Evolutionary conservation across 2,329 filamentous ascomycete genomes (phyloP).

Genomic region (Penicillium freii): DNA sequence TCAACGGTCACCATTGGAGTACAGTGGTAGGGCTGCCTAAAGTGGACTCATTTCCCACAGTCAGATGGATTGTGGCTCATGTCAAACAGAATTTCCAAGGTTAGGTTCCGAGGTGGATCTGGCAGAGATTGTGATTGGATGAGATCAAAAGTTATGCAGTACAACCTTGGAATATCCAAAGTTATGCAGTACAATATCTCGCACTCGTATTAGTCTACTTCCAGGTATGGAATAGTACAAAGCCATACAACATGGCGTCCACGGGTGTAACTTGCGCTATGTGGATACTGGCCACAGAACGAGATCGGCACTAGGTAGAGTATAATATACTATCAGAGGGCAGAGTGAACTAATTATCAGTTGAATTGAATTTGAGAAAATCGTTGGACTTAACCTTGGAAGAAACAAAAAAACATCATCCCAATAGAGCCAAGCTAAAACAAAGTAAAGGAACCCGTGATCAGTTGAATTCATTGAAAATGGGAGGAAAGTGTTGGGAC

Average conservation of each 20-base stretch:
- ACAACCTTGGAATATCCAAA: neutral
- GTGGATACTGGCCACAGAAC: neutral
- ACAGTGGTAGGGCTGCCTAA: neutral
- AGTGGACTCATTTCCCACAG: neutral
- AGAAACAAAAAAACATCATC: neutral
- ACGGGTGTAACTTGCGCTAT: neutral
- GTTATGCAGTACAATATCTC: neutral
- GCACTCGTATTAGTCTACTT: neutral
- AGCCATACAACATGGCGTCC: no score
- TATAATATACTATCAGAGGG: neutral
- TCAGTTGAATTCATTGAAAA: neutral
- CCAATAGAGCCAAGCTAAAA: neutral
- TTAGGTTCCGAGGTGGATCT: neutral
- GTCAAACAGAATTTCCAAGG: neutral
- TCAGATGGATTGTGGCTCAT: neutral
- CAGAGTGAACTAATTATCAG: neutral
- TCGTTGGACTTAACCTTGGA: neutral
- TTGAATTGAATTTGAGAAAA: neutral
- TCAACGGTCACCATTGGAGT: neutral
- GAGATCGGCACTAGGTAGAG: neutral
- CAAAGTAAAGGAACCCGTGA: neutral
- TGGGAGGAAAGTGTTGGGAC: neutral
- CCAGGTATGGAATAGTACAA: no score
- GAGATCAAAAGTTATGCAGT: neutral
- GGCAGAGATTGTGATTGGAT: neutral